These are phyloP conservation scores for Sarocladiaceae sp. DNA, from an alignment of 2,329 filamentous ascomycete genomes.

Conservation along the genomic window DNA sequence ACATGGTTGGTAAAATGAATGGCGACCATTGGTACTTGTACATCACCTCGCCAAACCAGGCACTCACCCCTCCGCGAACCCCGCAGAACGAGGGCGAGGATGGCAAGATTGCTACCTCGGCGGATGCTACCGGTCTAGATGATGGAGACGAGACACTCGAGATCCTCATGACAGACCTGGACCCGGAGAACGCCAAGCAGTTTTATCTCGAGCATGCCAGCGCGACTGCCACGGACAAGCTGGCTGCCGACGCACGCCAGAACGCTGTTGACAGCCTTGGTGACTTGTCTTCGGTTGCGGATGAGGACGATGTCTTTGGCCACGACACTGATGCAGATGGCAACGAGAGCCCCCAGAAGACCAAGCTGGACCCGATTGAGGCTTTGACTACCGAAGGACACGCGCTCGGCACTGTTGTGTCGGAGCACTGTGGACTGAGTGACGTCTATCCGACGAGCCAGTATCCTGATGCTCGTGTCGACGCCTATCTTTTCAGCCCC, in stretches of 20 bases:
- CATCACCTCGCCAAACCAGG: slow-evolving; percentile 79
- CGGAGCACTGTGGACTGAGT: slow-evolving; percentile 82
- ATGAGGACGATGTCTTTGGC: slow-evolving; percentile 79
- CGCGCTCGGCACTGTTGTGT: slow-evolving; percentile 86
- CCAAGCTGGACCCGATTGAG: slow-evolving; percentile 57
- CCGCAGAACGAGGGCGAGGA: slow-evolving; percentile 49
- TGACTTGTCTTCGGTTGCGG: slow-evolving; percentile 46
- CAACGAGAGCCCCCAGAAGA: slow-evolving; percentile 16
- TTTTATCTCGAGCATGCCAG: slow-evolving; percentile 72
- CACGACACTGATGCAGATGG: slow-evolving; percentile 55
- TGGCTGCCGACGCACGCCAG: slow-evolving; percentile 63
- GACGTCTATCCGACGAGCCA: slow-evolving; percentile 81
- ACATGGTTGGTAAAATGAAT: slow-evolving; percentile 99
- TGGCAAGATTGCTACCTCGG: slow-evolving; percentile 15
- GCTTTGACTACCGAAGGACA: slow-evolving; percentile 90
- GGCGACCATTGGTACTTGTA: slow-evolving; percentile 99
- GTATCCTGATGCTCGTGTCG: slow-evolving; percentile 90
- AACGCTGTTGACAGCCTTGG: slow-evolving; percentile 56
- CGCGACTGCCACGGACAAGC: slow-evolving; percentile 80
- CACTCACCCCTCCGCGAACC: slow-evolving; percentile 77
- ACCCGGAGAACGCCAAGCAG: slow-evolving; percentile 64
- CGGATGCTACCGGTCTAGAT: slow-evolving; percentile 36
- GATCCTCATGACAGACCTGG: slow-evolving; percentile 69
- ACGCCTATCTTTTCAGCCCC: slow-evolving; percentile 93
- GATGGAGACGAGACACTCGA: slow-evolving; percentile 72